Conservation (phyloP, 2,329 filamentous ascomycete species). For the Neurospora sp. region DNA sequence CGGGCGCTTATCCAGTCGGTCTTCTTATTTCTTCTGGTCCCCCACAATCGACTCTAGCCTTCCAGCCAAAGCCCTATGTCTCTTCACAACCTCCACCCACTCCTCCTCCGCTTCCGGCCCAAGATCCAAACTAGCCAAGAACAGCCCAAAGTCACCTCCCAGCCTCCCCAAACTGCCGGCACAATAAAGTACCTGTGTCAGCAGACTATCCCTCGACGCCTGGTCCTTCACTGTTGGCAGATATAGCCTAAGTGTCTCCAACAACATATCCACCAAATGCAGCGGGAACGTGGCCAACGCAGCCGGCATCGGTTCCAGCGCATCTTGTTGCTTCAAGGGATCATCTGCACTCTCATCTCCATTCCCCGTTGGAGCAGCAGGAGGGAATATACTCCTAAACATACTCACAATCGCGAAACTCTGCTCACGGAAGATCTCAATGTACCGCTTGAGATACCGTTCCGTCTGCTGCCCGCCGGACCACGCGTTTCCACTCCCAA, state of each 20-base stretch:
- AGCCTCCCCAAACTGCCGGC: slow-evolving; percentile 82
- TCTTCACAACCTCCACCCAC: slow-evolving; percentile 83
- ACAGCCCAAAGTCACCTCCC: slow-evolving; percentile 85
- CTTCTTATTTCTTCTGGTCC: slow-evolving; percentile 29
- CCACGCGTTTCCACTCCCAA: slow-evolving; percentile 35
- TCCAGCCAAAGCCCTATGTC: slow-evolving; percentile 76
- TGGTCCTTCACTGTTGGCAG: slow-evolving; percentile 74
- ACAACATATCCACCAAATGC: slow-evolving; percentile 71
- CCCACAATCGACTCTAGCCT: slow-evolving; percentile 61
- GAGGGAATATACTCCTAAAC: slow-evolving; percentile 80
- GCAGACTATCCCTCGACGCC: slow-evolving; percentile 70
- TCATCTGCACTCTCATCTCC: slow-evolving; percentile 11
- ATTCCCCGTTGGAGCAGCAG: slow-evolving; percentile 25
- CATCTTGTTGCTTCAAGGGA: slow-evolving; percentile 22
- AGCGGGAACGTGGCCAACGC: slow-evolving; percentile 76
- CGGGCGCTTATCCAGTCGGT: background rate
- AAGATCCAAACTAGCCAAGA: slow-evolving; percentile 55
- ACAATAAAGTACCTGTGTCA: slow-evolving; percentile 90
- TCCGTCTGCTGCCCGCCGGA: slow-evolving; percentile 84
- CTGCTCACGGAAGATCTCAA: slow-evolving; percentile 96
- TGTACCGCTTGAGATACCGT: slow-evolving; percentile 85
- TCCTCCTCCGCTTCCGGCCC: slow-evolving; percentile 45
- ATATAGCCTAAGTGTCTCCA: slow-evolving; percentile 65
- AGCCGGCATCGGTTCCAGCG: slow-evolving; percentile 56
- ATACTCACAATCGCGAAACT: slow-evolving; percentile 93